These are phyloP conservation scores for Melampsora occidentalis DNA, from an alignment of 1,284 basidiomycete species.

Conservation along the genomic window DNA sequence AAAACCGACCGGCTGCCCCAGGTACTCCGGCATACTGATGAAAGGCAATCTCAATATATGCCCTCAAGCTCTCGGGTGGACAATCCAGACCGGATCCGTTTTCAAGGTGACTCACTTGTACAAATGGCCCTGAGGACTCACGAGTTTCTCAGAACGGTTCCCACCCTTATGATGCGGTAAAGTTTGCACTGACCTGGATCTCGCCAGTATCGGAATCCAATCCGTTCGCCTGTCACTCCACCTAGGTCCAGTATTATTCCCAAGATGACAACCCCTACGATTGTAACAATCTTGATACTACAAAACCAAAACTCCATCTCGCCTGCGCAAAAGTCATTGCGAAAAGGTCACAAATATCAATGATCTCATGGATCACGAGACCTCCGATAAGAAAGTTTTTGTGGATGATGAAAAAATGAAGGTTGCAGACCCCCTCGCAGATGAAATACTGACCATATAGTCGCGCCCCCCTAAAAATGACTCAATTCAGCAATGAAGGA, in stretches of 20 bases:
- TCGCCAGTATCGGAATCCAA: slow-evolving; percentile 58
- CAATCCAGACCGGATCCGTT: not conserved
- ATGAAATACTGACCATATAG: slow-evolving; percentile 28
- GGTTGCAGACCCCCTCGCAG: too few relatives aligned
- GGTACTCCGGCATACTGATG: slow-evolving; percentile 41
- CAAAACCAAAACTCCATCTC: slow-evolving; percentile 63
- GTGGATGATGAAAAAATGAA: too few relatives aligned
- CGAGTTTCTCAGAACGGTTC: not conserved
- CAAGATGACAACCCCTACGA: slow-evolving; percentile 62
- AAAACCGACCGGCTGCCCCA: slow-evolving; percentile 17
- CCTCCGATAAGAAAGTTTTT: too few relatives aligned
- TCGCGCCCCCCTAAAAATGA: slow-evolving; percentile 22
- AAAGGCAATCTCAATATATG: not conserved
- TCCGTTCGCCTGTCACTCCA: slow-evolving; percentile 52
- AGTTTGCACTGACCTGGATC: slow-evolving; percentile 58
- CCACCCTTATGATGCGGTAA: slow-evolving; percentile 54
- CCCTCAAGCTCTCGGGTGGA: not conserved
- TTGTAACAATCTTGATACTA: slow-evolving; percentile 61
- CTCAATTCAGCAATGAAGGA: not conserved
- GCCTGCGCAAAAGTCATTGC: slow-evolving; percentile 49
- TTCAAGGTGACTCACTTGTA: slow-evolving; percentile 18
- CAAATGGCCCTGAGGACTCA: slow-evolving; percentile 2
- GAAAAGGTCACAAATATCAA: not conserved
- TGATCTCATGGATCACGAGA: not conserved
- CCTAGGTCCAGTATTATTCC: slow-evolving; percentile 58